phyloP scores from a whole-genome alignment of 1,284 basidiomycete species.

The Singerocomus inundabilis region DNA sequence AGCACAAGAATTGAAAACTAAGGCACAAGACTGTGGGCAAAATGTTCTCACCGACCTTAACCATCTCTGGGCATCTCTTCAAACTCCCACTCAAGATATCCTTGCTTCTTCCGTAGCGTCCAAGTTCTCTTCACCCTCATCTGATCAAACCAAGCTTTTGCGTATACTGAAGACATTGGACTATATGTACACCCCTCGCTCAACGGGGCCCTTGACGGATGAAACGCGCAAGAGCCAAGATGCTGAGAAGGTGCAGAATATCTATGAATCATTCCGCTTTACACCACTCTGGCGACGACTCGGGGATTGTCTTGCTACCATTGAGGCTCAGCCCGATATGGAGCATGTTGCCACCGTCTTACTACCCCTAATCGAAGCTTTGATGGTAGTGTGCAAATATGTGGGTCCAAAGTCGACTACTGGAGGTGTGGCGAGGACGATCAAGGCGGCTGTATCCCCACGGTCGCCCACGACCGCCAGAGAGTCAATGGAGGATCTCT shows the following conservation, averaged over 20 bases:
- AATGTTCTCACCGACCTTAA: conserved; percentile 73
- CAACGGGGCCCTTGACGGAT: conserved; percentile 40
- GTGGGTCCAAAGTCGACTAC: conserved; percentile 62
- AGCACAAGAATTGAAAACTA: conserved; percentile 79
- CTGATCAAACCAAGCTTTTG: conserved; percentile 89
- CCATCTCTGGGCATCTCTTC: conserved; percentile 66
- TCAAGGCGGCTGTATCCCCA: conserved; percentile 63
- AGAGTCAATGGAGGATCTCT: conserved; percentile 83
- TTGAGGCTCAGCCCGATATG: conserved; percentile 77
- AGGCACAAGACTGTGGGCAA: conserved; percentile 84
- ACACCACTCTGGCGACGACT: conserved; percentile 83
- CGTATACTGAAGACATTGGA: conserved; percentile 94
- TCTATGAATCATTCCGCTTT: conserved; percentile 89
- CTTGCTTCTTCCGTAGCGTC: conserved; percentile 70
- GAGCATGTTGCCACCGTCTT: conserved; percentile 90
- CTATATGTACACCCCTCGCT: conserved; percentile 84
- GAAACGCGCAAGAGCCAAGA: conserved; percentile 49
- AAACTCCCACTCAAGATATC: conserved; percentile 52
- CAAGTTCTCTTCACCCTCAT: conserved; percentile 90
- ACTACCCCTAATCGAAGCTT: conserved; percentile 87
- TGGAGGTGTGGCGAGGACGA: conserved; percentile 42
- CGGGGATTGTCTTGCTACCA: conserved; percentile 79
- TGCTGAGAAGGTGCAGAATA: conserved; percentile 77
- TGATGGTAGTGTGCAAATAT: conserved; percentile 99
- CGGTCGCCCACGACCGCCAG: conserved; percentile 61